A percentile compares a stretch with the other conserved stretches of the same genome.
phyloP scores from a whole-genome alignment of 73 alveolate species.

The Paramecium caudatum region DNA sequence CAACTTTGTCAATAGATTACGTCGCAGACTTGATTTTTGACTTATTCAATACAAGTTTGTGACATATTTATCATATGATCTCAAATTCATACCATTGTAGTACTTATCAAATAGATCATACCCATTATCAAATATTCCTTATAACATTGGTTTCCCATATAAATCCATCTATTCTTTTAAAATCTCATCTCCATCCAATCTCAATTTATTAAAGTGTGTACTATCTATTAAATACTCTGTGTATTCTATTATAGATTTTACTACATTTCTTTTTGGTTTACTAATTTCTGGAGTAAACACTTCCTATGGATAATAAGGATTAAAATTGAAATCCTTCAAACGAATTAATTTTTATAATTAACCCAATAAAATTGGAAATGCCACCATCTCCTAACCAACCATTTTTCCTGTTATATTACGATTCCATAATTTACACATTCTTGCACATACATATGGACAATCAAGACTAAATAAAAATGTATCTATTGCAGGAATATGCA shows the following conservation, averaged over 20 bases:
- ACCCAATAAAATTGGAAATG: neutral
- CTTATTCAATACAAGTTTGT: too few species aligned
- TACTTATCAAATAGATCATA: slow-evolving; percentile 9
- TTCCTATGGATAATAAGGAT: slow-evolving; percentile 51
- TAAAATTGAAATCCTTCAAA: slow-evolving; percentile 52
- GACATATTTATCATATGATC: neutral
- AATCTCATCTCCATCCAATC: slow-evolving; percentile 48
- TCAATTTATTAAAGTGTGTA: neutral
- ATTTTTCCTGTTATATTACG: neutral
- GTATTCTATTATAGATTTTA: slow-evolving; percentile 4
- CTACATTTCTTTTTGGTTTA: slow-evolving; percentile 23
- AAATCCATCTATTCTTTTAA: slow-evolving; percentile 29
- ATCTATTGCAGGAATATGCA: neutral
- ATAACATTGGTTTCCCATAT: neutral
- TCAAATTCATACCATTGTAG: slow-evolving; percentile 21
- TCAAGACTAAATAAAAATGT: slow-evolving; percentile 28
- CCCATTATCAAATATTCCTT: neutral
- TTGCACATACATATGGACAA: slow-evolving; percentile 47
- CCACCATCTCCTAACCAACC: slow-evolving; percentile 17
- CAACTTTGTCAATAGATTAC: too few species aligned
- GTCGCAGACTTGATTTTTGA: too few species aligned
- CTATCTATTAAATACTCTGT: slow-evolving; percentile 28
- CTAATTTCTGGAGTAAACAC: slow-evolving; percentile 8
- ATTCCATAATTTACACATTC: slow-evolving; percentile 42
- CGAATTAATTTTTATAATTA: slow-evolving; percentile 24